Conservation (phyloP, 2,329 filamentous ascomycete species). For the Fusarium pseudoanthophilum region DNA sequence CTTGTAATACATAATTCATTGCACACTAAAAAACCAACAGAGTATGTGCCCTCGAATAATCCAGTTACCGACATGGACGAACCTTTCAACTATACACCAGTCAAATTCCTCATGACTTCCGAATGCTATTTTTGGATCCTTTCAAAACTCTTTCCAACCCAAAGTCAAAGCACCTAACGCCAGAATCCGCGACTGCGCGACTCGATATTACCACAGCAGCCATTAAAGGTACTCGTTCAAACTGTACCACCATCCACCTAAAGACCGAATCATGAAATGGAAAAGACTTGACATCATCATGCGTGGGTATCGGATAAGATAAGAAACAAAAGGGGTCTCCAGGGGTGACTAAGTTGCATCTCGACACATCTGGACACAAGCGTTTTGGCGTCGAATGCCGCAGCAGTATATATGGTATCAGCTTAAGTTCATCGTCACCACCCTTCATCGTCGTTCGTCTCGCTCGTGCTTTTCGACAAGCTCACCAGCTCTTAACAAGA, state of each 20-base stretch:
- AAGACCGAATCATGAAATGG: constrained; percentile 4
- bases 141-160: background rate
- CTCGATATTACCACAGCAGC: constrained; percentile 8
- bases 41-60: background rate
- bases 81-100: background rate
- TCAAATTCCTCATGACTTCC: background rate
- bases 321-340: constrained; percentile 13
- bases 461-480: constrained; percentile 61
- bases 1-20: background rate
- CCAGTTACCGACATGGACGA: background rate
- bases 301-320: constrained; percentile 36
- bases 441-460: constrained; percentile 28
- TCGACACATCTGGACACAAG: background rate
- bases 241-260: background rate
- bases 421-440: background rate
- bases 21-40: background rate
- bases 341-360: background rate
- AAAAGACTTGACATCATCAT: constrained; percentile 26
- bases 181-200: constrained; percentile 13
- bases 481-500: constrained; percentile 67
- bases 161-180: constrained; percentile 20
- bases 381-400: background rate
- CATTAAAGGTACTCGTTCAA: constrained; percentile 15
- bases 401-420: background rate
- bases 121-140: constrained; percentile 13